Percentiles rank a stretch among this genome's conserved stretches.
phyloP scores from a whole-genome alignment of 306 rosid genomes.

The Prunus salicina region DNA sequence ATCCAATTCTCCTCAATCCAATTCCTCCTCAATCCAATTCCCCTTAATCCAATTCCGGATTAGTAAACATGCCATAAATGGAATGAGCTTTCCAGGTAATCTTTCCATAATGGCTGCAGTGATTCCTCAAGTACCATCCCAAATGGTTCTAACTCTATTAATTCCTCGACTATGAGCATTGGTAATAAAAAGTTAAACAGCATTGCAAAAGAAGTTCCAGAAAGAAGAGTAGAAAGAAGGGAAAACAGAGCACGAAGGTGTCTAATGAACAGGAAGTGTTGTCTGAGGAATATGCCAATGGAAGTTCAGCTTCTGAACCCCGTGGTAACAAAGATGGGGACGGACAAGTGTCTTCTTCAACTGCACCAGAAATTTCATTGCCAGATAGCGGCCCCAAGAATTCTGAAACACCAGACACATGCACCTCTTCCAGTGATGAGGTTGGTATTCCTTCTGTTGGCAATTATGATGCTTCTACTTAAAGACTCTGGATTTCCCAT shows the following conservation, averaged over 20 bases:
- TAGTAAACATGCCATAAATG: too few species aligned
- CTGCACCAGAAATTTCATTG: slow-evolving; percentile 30
- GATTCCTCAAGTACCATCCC: slow-evolving; percentile 34
- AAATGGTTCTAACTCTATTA: slow-evolving; percentile 31
- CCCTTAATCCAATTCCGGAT: too few species aligned
- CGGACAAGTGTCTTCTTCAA: slow-evolving; percentile 20
- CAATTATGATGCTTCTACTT: slow-evolving; percentile 29
- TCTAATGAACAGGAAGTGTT: slow-evolving; percentile 44
- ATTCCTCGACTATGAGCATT: slow-evolving; percentile 28
- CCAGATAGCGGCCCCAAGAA: slow-evolving; percentile 30
- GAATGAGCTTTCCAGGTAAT: slow-evolving; percentile 46
- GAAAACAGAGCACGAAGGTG: slow-evolving; percentile 50
- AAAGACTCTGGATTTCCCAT: slow-evolving; percentile 19
- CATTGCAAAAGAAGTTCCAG: slow-evolving; percentile 44
- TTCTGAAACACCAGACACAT: slow-evolving; percentile 24
- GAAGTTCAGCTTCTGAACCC: slow-evolving; percentile 45
- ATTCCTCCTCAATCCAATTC: too few species aligned
- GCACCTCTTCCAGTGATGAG: slow-evolving; percentile 35
- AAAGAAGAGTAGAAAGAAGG: slow-evolving; percentile 56
- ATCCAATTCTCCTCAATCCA: too few species aligned
- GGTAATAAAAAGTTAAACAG: slow-evolving; percentile 33
- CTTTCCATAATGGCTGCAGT: slow-evolving; percentile 28
- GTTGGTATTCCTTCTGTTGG: slow-evolving; percentile 19
- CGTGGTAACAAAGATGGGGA: slow-evolving; percentile 39
- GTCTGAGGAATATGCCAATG: slow-evolving; percentile 36